phyloP scores from a whole-genome alignment of 768 basidiomycete species.

The Calocybe gangraenosa region DNA sequence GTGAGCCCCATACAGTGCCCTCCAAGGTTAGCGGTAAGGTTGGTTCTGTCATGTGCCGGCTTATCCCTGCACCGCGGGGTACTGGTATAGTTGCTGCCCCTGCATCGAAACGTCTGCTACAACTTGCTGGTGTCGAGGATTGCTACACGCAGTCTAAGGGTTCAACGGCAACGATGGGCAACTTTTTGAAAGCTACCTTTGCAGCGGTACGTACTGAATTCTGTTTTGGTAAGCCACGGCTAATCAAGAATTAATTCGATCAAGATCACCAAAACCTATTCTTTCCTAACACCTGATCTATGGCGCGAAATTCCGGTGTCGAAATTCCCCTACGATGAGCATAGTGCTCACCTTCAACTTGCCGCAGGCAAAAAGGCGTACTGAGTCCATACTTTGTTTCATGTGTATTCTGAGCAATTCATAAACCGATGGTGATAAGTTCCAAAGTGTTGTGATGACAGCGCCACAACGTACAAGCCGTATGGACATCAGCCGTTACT shows the following conservation, averaged over 20 bases:
- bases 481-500: neutral
- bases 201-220: slow-evolving; percentile 57
- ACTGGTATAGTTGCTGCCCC: slow-evolving; percentile 99
- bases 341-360: slow-evolving; percentile 88
- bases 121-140: slow-evolving; percentile 97
- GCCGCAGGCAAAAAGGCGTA: slow-evolving; percentile 77
- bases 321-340: slow-evolving; percentile 91
- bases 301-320: slow-evolving; percentile 93
- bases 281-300: slow-evolving; percentile 97
- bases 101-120: slow-evolving; percentile 92
- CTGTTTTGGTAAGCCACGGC: neutral
- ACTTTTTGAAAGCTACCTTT: slow-evolving; percentile 98
- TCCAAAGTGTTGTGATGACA: too few species aligned
- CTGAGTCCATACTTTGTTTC: slow-evolving; percentile 22
- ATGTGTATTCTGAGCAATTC: slow-evolving; percentile 14
- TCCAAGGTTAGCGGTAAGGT: slow-evolving; percentile 98
- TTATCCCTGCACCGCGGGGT: slow-evolving; percentile 97
- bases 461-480: neutral
- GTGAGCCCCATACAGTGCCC: slow-evolving; percentile 98
- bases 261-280: slow-evolving; percentile 95
- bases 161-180: slow-evolving; percentile 97
- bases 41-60: slow-evolving; percentile 98
- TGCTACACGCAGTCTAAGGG: slow-evolving; percentile 98
- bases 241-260: neutral
- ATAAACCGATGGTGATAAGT: neutral